Evolutionary conservation across 2,329 filamentous ascomycete genomes (phyloP).

Genomic region (Arthrinium phaeospermum): DNA sequence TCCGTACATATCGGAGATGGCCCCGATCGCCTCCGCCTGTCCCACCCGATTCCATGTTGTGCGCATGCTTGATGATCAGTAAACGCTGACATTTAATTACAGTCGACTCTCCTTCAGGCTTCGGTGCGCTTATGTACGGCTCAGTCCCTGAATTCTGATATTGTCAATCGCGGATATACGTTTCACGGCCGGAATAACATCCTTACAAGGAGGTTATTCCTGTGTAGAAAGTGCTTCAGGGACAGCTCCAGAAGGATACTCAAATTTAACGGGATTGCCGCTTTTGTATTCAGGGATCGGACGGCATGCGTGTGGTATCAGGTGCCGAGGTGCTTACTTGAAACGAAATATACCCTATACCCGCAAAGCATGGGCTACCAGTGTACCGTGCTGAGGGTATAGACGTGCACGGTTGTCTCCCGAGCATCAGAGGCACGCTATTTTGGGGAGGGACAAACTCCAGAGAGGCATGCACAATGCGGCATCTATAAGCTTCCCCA

Average conservation of each 20-base stretch:
- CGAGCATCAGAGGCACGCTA: background rate
- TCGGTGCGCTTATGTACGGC: too few species aligned
- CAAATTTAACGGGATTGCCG: too few species aligned
- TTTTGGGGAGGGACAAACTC: background rate
- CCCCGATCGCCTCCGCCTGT: slow-evolving; percentile 9
- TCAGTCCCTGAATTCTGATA: too few species aligned
- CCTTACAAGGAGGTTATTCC: too few species aligned
- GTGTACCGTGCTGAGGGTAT: background rate
- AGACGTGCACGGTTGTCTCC: background rate
- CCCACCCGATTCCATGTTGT: background rate
- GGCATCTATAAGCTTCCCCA: background rate
- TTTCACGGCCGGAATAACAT: too few species aligned
- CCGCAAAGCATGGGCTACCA: background rate
- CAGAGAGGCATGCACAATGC: background rate
- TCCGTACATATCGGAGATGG: slow-evolving; percentile 10
- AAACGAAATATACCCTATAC: background rate
- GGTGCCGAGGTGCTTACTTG: slow-evolving; percentile 3
- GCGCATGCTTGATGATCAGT: background rate
- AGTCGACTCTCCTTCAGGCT: background rate
- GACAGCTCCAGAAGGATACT: too few species aligned
- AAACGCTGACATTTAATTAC: background rate
- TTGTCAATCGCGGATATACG: too few species aligned
- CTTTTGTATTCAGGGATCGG: too few species aligned
- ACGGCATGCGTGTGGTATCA: background rate
- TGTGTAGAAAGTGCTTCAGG: too few species aligned